Conservation (phyloP, 805 yeast genomes). For the Babjeviella inositovora region DNA sequence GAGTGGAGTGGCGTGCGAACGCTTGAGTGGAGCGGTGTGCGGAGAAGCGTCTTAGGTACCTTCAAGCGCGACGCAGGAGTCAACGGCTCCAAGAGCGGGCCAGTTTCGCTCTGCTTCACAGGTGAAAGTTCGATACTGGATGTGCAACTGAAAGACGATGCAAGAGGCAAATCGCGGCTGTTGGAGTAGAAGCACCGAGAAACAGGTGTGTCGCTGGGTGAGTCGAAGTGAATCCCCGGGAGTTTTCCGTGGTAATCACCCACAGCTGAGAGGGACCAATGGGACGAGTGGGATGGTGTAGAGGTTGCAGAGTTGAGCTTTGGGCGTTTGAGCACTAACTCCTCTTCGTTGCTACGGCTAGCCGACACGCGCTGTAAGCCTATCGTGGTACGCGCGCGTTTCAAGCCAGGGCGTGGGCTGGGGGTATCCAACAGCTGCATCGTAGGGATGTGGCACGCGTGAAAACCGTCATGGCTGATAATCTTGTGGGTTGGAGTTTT, state of each 20-base stretch:
- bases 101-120: slow-evolving; percentile 36
- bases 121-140: slow-evolving; percentile 54
- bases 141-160: slow-evolving; percentile 52
- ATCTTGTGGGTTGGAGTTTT: slow-evolving; percentile 22
- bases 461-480: no score
- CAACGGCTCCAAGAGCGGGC: slow-evolving; percentile 49
- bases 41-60: no score
- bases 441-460: no score
- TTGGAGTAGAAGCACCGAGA: no score
- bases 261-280: neutral
- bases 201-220: slow-evolving; percentile 21
- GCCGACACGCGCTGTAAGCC: slow-evolving; percentile 7
- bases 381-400: slow-evolving; percentile 9
- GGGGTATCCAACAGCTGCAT: slow-evolving; percentile 2
- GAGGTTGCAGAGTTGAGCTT: slow-evolving; percentile 3
- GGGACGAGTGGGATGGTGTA: slow-evolving; percentile 3
- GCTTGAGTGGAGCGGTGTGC: slow-evolving; percentile 1
- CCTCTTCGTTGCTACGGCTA: neutral
- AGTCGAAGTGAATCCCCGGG: slow-evolving; percentile 6
- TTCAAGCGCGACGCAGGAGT: slow-evolving; percentile 27
- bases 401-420: slow-evolving; percentile 3
- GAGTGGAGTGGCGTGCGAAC: slow-evolving; percentile 2
- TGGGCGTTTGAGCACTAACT: no score
- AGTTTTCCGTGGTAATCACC: neutral
- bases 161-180: slow-evolving; percentile 30